Percentiles rank a stretch among this genome's conserved stretches.
Evolutionary conservation across 2,329 filamentous ascomycete species (phyloP).

Genomic region (Penicillium sp.): DNA sequence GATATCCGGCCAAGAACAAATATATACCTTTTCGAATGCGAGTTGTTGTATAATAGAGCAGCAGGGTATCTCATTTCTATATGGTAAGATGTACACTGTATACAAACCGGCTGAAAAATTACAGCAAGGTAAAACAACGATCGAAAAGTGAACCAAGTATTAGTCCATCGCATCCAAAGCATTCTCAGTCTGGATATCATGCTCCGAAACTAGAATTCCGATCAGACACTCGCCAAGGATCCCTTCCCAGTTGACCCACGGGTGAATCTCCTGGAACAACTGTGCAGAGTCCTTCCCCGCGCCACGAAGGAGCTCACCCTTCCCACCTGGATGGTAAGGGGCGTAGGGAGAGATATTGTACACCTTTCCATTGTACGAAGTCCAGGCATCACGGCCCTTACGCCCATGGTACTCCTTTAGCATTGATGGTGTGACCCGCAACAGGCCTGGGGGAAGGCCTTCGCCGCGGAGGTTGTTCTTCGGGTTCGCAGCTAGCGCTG

Average conservation of each 20-base stretch:
- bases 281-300: constrained; percentile 66
- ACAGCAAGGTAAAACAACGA: neutral
- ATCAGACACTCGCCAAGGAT: constrained; percentile 63
- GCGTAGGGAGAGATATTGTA: constrained; percentile 93
- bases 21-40: neutral
- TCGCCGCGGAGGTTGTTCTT: constrained; percentile 65
- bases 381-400: constrained; percentile 86
- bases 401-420: constrained; percentile 77
- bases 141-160: constrained; percentile 16
- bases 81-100: constrained; percentile 10
- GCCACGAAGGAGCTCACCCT: constrained; percentile 61
- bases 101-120: neutral
- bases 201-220: constrained; percentile 60
- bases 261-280: constrained; percentile 64
- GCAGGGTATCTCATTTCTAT: constrained; percentile 22
- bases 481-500: constrained; percentile 66
- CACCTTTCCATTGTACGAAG: constrained; percentile 80
- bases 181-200: constrained; percentile 41
- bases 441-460: constrained; percentile 53
- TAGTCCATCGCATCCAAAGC: constrained; percentile 62
- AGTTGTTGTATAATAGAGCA: constrained; percentile 5
- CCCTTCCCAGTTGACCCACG: constrained; percentile 69
- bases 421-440: constrained; percentile 77
- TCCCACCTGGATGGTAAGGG: constrained; percentile 83
- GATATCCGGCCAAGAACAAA: neutral